Conservation (phyloP, 208 protist species). For the Leishmania lainsoni region DNA sequence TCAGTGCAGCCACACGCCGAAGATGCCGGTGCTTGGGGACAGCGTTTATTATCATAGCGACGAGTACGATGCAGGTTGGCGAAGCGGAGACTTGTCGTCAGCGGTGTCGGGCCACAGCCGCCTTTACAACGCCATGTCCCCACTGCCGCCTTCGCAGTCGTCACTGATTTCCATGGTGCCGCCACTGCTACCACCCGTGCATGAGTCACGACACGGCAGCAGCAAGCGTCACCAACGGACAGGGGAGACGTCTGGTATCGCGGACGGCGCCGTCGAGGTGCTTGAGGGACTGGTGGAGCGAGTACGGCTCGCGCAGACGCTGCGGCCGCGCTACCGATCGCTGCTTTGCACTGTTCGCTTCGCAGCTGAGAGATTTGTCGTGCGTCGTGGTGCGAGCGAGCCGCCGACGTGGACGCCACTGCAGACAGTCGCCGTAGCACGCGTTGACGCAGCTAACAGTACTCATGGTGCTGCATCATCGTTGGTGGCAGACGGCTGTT, state of each 20-base stretch:
- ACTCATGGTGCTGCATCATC: neutral
- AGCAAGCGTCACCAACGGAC: conserved; percentile 8
- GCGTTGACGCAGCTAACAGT: neutral
- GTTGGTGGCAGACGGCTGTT: neutral
- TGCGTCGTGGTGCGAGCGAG: conserved; percentile 28
- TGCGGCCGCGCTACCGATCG: conserved; percentile 31
- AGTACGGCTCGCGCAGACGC: conserved; percentile 30
- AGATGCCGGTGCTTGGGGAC: neutral
- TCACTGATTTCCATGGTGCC: neutral
- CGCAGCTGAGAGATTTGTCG: conserved; percentile 27
- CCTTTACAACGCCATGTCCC: neutral
- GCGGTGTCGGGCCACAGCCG: neutral
- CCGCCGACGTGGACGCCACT: conserved; percentile 21
- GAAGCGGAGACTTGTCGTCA: neutral
- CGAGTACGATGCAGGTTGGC: neutral
- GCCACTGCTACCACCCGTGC: neutral
- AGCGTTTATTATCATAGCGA: neutral
- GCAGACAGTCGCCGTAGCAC: neutral
- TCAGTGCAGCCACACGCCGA: neutral
- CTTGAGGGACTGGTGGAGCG: conserved; percentile 33
- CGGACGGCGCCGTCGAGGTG: conserved; percentile 11
- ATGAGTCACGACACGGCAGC: conserved; percentile 13
- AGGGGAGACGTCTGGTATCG: neutral
- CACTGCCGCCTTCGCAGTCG: neutral
- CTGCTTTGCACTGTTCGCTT: conserved; percentile 25